A percentile compares a stretch with the other conserved stretches of the same genome.
These are phyloP conservation scores for Calocera viscosa DNA, from an alignment of 768 basidiomycete genomes.

Conservation along the genomic window DNA sequence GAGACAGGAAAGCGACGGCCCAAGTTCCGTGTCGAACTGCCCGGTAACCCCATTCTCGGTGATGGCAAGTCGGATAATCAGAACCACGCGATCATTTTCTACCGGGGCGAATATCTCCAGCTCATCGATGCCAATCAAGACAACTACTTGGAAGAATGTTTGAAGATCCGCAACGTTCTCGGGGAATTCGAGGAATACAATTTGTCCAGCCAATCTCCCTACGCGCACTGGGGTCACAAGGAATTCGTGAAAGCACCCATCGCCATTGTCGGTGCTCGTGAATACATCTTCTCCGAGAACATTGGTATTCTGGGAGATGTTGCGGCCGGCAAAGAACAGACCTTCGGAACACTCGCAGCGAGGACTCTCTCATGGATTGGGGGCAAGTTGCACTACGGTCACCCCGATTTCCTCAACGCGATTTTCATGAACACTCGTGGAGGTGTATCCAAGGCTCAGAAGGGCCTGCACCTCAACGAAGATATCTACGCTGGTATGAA, in stretches of 20 bases:
- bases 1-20: constrained; percentile 80
- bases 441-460: constrained; percentile 97
- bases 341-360: constrained; percentile 95
- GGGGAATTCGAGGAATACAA: constrained; percentile 93
- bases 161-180: constrained; percentile 97
- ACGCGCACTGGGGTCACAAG: constrained; percentile 77
- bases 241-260: constrained; percentile 82
- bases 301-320: constrained; percentile 98
- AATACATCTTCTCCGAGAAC: constrained; percentile 99
- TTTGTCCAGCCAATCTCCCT: constrained; percentile 77
- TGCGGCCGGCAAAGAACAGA: constrained; percentile 98
- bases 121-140: constrained; percentile 99
- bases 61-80: constrained; percentile 99
- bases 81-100: constrained; percentile 99
- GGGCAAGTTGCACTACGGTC: constrained; percentile 96
- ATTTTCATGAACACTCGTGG: constrained; percentile 97
- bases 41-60: constrained; percentile 96
- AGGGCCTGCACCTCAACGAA: constrained; percentile 97
- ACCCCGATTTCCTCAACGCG: constrained; percentile 97
- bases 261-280: constrained; percentile 95
- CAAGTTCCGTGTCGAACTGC: constrained; percentile 96
- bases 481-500: constrained; percentile 99
- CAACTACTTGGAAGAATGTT: constrained; percentile 98
- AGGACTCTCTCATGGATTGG: constrained; percentile 94
- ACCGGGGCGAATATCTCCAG: constrained; percentile 97